Evolutionary conservation across 2,329 filamentous ascomycete species (phyloP).

Genomic region (Epichloe coenophiala): DNA sequence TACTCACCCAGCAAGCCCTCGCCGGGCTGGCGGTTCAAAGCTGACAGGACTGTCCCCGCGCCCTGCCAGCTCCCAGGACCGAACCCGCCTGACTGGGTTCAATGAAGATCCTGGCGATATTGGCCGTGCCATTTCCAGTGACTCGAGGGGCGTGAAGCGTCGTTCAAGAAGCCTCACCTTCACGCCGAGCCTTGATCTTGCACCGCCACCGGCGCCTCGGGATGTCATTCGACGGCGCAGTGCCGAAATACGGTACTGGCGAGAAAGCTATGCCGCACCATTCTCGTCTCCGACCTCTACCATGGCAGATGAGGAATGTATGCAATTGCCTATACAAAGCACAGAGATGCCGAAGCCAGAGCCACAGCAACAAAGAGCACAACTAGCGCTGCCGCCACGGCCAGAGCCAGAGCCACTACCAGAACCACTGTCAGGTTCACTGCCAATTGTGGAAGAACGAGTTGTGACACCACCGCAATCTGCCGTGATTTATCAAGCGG

Average conservation of each 20-base stretch:
- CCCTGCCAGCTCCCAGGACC: constrained; percentile 45
- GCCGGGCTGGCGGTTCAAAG: constrained; percentile 23
- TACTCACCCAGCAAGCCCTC: constrained; percentile 13
- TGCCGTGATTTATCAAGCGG: background rate
- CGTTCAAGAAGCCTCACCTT: constrained; percentile 48
- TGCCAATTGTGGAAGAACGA: background rate
- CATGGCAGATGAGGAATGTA: constrained; percentile 20
- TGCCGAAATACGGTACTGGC: constrained; percentile 52
- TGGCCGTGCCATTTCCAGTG: constrained; percentile 47
- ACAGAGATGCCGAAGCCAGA: constrained; percentile 5
- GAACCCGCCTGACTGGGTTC: constrained; percentile 24
- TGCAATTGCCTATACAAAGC: constrained; percentile 16
- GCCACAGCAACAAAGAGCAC: constrained; percentile 12
- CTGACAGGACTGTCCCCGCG: constrained; percentile 44
- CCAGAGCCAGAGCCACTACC: constrained; percentile 15
- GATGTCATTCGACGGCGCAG: constrained; percentile 36
- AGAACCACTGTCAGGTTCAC: background rate
- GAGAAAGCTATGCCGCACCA: constrained; percentile 43
- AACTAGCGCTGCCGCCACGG: constrained; percentile 4
- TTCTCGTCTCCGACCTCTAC: constrained; percentile 42
- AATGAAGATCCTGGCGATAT: constrained; percentile 39
- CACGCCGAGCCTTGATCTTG: constrained; percentile 27
- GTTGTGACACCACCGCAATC: background rate
- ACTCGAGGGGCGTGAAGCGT: constrained; percentile 33
- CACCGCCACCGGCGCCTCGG: constrained; percentile 6